Base-by-base conservation (phyloP, 2,329 filamentous ascomycete species). In the Nigrospora oryzae region DNA sequence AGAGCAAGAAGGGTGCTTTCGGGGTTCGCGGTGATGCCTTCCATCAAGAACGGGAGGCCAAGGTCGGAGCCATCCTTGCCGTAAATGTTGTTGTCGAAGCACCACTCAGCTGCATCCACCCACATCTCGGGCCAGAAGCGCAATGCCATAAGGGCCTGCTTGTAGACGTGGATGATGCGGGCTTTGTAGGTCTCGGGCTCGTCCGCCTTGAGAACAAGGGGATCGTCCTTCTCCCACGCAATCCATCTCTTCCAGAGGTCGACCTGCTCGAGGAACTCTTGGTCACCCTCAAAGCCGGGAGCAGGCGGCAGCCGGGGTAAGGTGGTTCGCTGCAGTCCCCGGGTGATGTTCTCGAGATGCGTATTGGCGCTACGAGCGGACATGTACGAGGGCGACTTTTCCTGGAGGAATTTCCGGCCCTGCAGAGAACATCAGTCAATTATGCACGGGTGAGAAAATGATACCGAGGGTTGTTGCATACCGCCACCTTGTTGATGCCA, bases 81-180 rank as follows among this genome's bases (percentile, higher is more conserved):
- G 11, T 65, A 60, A 53, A 90, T 68, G 38, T 79, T 79, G 55
- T 93, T 89, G 44, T 84, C 77, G 57, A 89, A 89, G 63, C 88
- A 95, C 80, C 91, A 97, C 52, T 95, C 86, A 1, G 90, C 87
- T 11, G 89, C 91, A 48, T 96, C 89, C 41, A 89, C 90, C 93
- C 93, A 98, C 54, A 96, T 83, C 60, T 95, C 87, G 4, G 93
- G 90, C 79, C 91, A 93, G 65, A 97, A 98, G 42, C 90, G 83
- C 45, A 98, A 70, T 4, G 89, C 84, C 86, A 96, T 95, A 39
- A 95, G 69, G 5, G 91, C 89, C 62, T 96, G 91, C 62, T 89
- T 93, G 71, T 95, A 97, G 51, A 88, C 84, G 63, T 94, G 95
- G 8, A 96, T 65, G 36, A 97, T 79, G 36, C 93, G 83, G 52